Base-by-base conservation (phyloP, 2,329 filamentous ascomycete genomes). In the Immersiporthe knoxdaviesiana region DNA sequence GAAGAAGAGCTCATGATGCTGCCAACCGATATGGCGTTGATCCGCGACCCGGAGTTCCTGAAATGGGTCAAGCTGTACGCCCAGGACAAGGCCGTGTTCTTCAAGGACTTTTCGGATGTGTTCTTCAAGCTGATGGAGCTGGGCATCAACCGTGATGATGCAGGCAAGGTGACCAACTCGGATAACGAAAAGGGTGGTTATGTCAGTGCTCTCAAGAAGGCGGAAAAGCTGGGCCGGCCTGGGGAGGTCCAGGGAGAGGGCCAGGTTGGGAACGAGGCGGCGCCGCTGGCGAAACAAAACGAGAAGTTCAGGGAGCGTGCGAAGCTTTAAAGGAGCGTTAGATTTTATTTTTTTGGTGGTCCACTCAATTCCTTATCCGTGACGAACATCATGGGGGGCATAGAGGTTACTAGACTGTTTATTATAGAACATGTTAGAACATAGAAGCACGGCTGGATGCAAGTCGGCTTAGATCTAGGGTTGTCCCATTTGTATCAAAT, bases 1-100 rank as follows among this genome's bases (percentile, higher is more conserved):
- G 79, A 76, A 63, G 88, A 87, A 72, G 85, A 85, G 68, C 78
- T 90, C 56, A 90, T 90, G 88, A 90, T 90, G 88, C 75, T 90
- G 75, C 88, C 88, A 0, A 89, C 88, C 2, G 88, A 90, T 75
- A 84, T 90, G 74, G 84, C 87, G 5, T 79, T 90, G 52, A 78
- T 85, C 4, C 79, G 82, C 1, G 88, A 91, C 72, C 76, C 80
- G 2, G 75, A 72, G 7, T 90, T 91, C 75, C 76, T 79, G 24
- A 78, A 79, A 8, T 90, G 85, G 83, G 88, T 90, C 16, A 80
- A 87, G 76, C 74, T 80, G 70, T 90, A 90, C 74, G 87, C 87
- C 4, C 79, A 83, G 63, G 87, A 90, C 74, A 88, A 88, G 77
- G 87, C 89, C 0, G 71, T 83, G 59, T 90, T 90, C 80, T 90